Base-by-base conservation (phyloP, 495 filamentous ascomycete species). In the Podospora tetraspora region DNA sequence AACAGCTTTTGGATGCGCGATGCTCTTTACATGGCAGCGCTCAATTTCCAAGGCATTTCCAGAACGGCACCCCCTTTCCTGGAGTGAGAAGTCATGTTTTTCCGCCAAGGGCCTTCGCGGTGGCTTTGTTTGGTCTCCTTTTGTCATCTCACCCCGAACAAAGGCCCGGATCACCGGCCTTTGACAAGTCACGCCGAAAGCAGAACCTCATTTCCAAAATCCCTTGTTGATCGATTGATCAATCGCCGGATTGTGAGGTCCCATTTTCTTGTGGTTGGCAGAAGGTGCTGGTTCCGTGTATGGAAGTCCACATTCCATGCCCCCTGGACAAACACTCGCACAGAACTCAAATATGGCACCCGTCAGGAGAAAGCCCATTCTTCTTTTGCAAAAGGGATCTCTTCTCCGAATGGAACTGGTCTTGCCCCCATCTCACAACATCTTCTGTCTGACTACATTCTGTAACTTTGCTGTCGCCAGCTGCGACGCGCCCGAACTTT, bases 281-380 rank as follows among this genome's bases (percentile, higher is more conserved):
- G 43, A 52, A n/a, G 43, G 43, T 52, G 43, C 43, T 52, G 43
- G 43, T 52, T 52, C 43, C 43, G 43, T 52, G 43, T 52, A 9
- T 0, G 19, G 19, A 8, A 52, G n/a, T 52, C 43, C 43, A 29
- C 62, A 64, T 64, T 57, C 63, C 43, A 57, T 13, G 27, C 30
- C 24, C 34, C 43, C 43, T n/a, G 43, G 8, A 52, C 43, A 52
- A 52, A n/a, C 43, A 52, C 43, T 63, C 8, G 22, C 29, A 68
- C 60, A 34, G 12, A 34, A 29, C 66, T 63, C 59, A 68, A 58
- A 68, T 63, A 68, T 57, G 24, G 10, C 59, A 25, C 59, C 21
- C 24, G 43, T 52, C 43, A n/a, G 16, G 43, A 52, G 43, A 52
- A 52, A 52, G 43, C 43, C 43, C 43, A 52, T 52, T 52, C 43